Evolutionary conservation across 129 eudicot genomes (phyloP), one percentile per base, ranked within the genome.

Genomic region (Silybum marianum): DNA sequence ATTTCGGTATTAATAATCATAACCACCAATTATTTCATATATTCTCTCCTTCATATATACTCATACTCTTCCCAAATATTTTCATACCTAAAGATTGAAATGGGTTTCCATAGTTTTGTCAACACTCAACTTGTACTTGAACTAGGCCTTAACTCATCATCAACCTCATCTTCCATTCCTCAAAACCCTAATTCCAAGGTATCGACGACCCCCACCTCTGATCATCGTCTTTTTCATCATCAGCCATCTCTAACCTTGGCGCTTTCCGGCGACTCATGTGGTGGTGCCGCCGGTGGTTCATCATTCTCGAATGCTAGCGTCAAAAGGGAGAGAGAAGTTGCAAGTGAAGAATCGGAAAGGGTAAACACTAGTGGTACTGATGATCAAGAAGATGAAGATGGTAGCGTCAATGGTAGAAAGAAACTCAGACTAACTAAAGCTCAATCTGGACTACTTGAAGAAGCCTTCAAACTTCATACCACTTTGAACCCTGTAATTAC

Each of bases 361-460:
- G 80, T 28, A 25, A 82, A 69, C 63, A 38, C 60, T 10, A 26
- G 82, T 70, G 77, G 42, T 39, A 77, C 62, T 34, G 63, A 21
- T 14, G 76, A 82, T 26, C 30, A 90, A 58, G 96, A 90, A 72
- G 94, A 91, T 21, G 96, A 88, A 44, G 98, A 89, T 77, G 93
- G 87, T 58, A 82, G 87, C 39, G 76, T 79, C 5, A 90, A 85
- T 76, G 88, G 84, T 9, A 86, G 94, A 80, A 95, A 95, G 91
- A 95, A 95, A 71, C 97, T 95, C 6, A 88, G 99, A 85, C 90
- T 95, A 63, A 95, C 91, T 5, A 95, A 95, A 88, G 95, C 92
- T 76, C 99, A 95, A 58, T 92, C 97, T 73, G 98, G 93, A 70
- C 85, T 92, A 74, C 84, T 95, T 38, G 99, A 95, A 76, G 96